Evolutionary conservation across 805 yeast genomes (phyloP), one percentile per base, ranked within the genome.

Genomic region (Saccharomycopsis schoenii): DNA sequence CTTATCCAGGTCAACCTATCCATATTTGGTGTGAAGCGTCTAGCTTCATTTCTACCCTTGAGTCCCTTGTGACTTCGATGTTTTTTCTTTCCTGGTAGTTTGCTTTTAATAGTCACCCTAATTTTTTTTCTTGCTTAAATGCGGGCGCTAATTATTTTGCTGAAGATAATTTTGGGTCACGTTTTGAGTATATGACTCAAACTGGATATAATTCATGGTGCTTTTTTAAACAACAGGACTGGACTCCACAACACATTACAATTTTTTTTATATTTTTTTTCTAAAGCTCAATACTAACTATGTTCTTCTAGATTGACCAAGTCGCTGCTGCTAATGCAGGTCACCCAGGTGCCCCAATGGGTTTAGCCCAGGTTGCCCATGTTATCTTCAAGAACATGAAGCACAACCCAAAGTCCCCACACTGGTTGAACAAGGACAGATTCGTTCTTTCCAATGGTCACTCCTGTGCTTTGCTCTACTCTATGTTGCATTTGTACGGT

Each of bases 271-370:
- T 29, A 4, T 29, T 29, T 29, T 29, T 29, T 29, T 3, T 6
- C 34, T 29, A 29, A 29, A 29, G 34, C 34, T 29, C 39, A 36
- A 17, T 60, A 56, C 62, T 60, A 60, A 60, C 62, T 39, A 2
- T 21, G 1, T 51, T 52, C 5, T 42, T 55, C 6, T 52, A 62
- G 59, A 87, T 88, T 60, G 99, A 93, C 74, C 84, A 88, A 66
- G 96, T 89, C 65, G 80, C 86, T 63, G 81, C 84, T 76, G 93
- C 97, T 70, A 88, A 93, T 77, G 87, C 97, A 64, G 99, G 99
- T 67, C 99, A 93, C 79, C 99, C 99, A 60, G 99, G 99, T 79
- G 98, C 99, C 59, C 98, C 98, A 70, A 84, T 93, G 83, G 98
- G 98, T 66, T 79, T 93, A 76, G 97, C 99, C 17, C 97, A 97